These are phyloP conservation scores for Aristolochia contorta DNA, from an alignment of 164 flowering plant genomes.

Conservation along the genomic window DNA sequence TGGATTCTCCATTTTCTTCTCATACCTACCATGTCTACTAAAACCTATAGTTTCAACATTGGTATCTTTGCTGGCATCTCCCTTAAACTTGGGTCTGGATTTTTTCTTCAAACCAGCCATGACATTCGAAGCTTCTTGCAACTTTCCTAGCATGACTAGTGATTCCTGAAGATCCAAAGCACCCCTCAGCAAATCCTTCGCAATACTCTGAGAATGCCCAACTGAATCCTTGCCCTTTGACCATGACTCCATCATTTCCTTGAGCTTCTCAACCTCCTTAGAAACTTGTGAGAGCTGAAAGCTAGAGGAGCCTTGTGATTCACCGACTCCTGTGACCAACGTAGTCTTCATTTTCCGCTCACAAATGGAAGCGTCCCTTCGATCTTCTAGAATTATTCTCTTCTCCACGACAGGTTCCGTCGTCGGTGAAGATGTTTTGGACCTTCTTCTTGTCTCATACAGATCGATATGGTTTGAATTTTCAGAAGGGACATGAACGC, in stretches of 20 bases:
- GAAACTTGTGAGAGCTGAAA: conserved; percentile 56
- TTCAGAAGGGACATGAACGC: conserved; percentile 42
- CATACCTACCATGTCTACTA: conserved; percentile 7
- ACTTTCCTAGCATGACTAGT: conserved; percentile 48
- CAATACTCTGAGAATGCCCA: conserved; percentile 40
- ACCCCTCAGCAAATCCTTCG: conserved; percentile 58
- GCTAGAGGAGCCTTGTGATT: conserved; percentile 21
- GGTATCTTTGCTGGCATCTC: conserved; percentile 11
- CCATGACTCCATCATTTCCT: conserved; percentile 53
- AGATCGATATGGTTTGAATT: conserved; percentile 67
- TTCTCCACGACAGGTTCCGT: conserved; percentile 16
- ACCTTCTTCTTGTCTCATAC: conserved; percentile 44
- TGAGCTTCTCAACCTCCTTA: conserved; percentile 62
- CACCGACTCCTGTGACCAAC: conserved; percentile 12
- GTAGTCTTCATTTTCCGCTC: conserved; percentile 19
- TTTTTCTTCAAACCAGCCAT: conserved; percentile 36
- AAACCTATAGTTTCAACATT: conserved; percentile 16
- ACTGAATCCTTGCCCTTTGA: conserved; percentile 31
- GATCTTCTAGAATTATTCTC: conserved; percentile 15
- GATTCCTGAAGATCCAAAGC: conserved; percentile 86
- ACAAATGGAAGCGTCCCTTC: conserved; percentile 6
- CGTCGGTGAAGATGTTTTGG: conserved; percentile 24
- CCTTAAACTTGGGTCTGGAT: conserved; percentile 20
- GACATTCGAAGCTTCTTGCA: conserved; percentile 56
- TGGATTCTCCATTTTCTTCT: conserved; percentile 19